Evolutionary conservation across 345 rosid genomes (phyloP), one percentile per base, ranked within the genome.

Genomic region (Eucalyptus viminalis): DNA sequence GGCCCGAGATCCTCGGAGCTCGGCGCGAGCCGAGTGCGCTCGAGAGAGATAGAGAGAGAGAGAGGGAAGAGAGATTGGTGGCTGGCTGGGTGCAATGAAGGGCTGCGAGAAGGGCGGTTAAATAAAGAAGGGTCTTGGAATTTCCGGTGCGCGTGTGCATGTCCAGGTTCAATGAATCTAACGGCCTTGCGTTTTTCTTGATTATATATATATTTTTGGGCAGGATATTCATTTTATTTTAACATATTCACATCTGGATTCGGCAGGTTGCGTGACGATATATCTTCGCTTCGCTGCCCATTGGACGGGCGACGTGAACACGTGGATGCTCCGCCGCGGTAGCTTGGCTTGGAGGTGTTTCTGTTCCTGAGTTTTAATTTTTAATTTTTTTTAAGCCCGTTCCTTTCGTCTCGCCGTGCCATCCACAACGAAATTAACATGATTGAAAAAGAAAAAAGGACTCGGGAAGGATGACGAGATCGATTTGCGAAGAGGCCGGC

Each of bases 111-210:
- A 53, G 9, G 49, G 69, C 40, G 34, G 24, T n/a, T 43, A 53
- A 34, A 22, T 43, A n/a, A 7, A 51, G 76, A 40, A 60, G 2
- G 69, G 40, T 81, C 27, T 49, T 34, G 21, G 86, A n/a, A 72
- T n/a, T 29, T 31, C 37, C 22, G 8, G 60, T 7, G 65, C 22
- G 19, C 7, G 45, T 7, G 44, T 4, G 11, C 43, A 58, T 95
- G 98, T 96, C 98, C 91, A 95, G 96, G 92, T 96, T 96, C 97
- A 93, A 90, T 95, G 97, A 89, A 94, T 89, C 94, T 94, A 34
- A 11, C 40, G 31, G 53, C 4, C 11, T 50, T 34, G 16, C 29
- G 14, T 53, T n/a, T 40, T 85, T 31, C 86, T 87, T 19, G 19
- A 37, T 37, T 14, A 8, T 21, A 3, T n/a, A 14, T 27, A 4